phyloP scores from a whole-genome alignment of 2,329 filamentous ascomycete species.

The Aspergillus ibericus region DNA sequence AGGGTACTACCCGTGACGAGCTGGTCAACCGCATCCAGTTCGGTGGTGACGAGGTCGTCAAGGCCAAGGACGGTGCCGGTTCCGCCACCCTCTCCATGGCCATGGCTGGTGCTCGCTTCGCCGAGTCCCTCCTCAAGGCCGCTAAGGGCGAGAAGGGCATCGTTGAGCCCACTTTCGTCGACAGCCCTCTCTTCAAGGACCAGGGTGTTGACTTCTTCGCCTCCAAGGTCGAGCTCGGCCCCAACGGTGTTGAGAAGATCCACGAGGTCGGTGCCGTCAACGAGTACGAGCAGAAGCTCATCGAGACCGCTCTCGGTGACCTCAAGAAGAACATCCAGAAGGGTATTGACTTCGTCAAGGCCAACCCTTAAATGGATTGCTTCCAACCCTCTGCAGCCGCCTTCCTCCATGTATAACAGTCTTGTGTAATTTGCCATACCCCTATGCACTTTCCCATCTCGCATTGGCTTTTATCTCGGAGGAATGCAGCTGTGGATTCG shows the following conservation, averaged over 20 bases:
- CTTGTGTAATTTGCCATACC: conserved; percentile 17
- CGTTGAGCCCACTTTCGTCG: conserved; percentile 93
- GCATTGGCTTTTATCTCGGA: conserved; percentile 23
- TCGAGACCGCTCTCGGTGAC: conserved; percentile 76
- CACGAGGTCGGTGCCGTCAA: conserved; percentile 81
- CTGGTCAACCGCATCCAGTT: conserved; percentile 97
- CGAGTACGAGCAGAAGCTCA: conserved; percentile 81
- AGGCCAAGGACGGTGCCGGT: conserved; percentile 97
- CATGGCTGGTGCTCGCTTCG: conserved; percentile 82
- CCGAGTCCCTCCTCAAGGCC: conserved; percentile 91
- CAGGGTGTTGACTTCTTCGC: conserved; percentile 97
- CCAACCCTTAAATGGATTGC: conserved; percentile 49
- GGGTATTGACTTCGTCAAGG: conserved; percentile 64
- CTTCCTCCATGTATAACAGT: conserved; percentile 32
- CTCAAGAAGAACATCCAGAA: conserved; percentile 82
- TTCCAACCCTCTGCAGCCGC: conserved; percentile 17
- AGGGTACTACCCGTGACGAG: conserved; percentile 69
- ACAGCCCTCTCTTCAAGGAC: conserved; percentile 97
- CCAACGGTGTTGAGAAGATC: conserved; percentile 94
- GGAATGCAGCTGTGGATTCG: conserved; percentile 23
- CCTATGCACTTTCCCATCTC: conserved; percentile 13
- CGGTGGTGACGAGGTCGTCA: conserved; percentile 97
- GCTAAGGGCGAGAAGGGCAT: conserved; percentile 92
- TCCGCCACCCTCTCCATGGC: conserved; percentile 99
- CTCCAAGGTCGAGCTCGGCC: conserved; percentile 91